Conservation (phyloP, 2,329 filamentous ascomycete genomes). For the Paraphoma chrysanthemicola region DNA sequence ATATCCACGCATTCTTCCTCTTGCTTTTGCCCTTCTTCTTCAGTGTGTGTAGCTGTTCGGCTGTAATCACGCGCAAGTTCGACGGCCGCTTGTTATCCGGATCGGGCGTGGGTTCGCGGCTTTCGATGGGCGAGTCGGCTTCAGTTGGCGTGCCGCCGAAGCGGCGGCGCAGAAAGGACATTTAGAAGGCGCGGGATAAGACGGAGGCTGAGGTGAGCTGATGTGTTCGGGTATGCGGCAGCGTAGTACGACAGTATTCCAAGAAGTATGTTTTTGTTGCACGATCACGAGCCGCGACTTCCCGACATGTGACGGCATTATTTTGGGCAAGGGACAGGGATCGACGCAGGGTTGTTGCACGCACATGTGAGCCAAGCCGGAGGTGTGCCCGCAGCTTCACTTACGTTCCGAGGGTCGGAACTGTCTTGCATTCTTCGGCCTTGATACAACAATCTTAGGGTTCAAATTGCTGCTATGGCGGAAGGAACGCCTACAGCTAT, state of each 20-base stretch:
- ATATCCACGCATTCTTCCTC: slow-evolving; percentile 80
- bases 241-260: too few relatives aligned
- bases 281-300: background rate
- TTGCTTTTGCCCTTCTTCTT: slow-evolving; percentile 60
- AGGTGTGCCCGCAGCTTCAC: background rate
- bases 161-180: slow-evolving; percentile 49
- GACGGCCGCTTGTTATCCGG: slow-evolving; percentile 45
- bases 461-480: slow-evolving; percentile 17
- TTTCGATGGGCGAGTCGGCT: slow-evolving; percentile 40
- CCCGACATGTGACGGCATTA: slow-evolving; percentile 16
- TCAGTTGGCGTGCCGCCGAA: slow-evolving; percentile 33
- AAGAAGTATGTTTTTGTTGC: background rate
- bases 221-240: background rate
- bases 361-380: background rate
- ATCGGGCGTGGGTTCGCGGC: slow-evolving; percentile 47
- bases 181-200: slow-evolving; percentile 16
- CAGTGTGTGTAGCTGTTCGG: slow-evolving; percentile 59
- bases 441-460: background rate
- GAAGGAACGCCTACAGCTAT: slow-evolving; percentile 9
- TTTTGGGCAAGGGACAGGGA: slow-evolving; percentile 1
- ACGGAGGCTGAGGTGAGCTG: background rate
- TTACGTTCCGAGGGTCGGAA: slow-evolving; percentile 4
- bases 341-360: slow-evolving; percentile 9
- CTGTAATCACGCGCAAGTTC: slow-evolving; percentile 60
- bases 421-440: background rate